A percentile compares a stretch with the other conserved stretches of the same genome.
These are phyloP conservation scores for Apiotrichum sp. DNA, from an alignment of 1,284 basidiomycete species.

Conservation along the genomic window DNA sequence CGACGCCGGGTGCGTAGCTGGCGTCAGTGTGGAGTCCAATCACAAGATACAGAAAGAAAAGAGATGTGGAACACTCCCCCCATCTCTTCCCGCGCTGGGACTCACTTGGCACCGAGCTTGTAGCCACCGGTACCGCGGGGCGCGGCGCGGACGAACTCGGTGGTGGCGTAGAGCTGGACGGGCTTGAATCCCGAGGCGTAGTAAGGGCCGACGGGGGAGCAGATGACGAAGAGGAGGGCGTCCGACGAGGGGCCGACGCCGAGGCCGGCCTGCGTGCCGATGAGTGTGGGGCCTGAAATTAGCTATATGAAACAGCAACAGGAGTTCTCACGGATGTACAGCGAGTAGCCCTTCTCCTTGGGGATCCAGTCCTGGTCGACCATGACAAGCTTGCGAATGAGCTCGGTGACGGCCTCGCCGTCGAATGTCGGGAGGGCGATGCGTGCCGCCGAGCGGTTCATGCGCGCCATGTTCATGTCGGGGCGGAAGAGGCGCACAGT, in stretches of 20 bases:
- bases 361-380: slow-evolving; percentile 93
- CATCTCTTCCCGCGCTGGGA: not conserved
- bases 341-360: slow-evolving; percentile 75
- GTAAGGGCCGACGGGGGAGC: slow-evolving; percentile 89
- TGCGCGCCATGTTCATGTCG: slow-evolving; percentile 88
- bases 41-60: no score
- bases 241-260: slow-evolving; percentile 83
- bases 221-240: slow-evolving; percentile 90
- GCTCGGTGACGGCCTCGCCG: slow-evolving; percentile 66
- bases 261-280: slow-evolving; percentile 82
- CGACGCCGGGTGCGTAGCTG: slow-evolving; percentile 74
- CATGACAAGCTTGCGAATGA: slow-evolving; percentile 83
- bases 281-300: slow-evolving; percentile 53
- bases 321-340: slow-evolving; percentile 65
- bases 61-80: no score
- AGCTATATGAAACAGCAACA: no score
- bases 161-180: slow-evolving; percentile 83
- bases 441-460: slow-evolving; percentile 50
- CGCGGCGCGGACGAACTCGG: slow-evolving; percentile 80
- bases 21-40: no score
- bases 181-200: slow-evolving; percentile 95
- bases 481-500: slow-evolving; percentile 86
- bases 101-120: slow-evolving; percentile 76
- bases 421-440: slow-evolving; percentile 61
- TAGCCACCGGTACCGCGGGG: slow-evolving; percentile 88